These are phyloP conservation scores for Tuber indicum DNA, from an alignment of 495 filamentous ascomycete species.

Conservation along the genomic window DNA sequence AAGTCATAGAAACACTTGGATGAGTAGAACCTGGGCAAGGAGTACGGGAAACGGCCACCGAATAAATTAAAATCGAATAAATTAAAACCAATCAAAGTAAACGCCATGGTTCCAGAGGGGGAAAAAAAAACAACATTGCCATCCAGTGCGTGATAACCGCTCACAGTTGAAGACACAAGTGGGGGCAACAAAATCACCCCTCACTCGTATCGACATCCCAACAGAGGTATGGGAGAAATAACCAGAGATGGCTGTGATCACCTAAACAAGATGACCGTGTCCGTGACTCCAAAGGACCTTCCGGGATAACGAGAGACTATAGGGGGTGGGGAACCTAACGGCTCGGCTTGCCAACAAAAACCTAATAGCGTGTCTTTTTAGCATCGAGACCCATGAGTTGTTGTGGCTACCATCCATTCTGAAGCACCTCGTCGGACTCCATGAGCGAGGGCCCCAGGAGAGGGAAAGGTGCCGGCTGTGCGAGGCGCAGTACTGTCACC, in stretches of 20 bases:
- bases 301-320: background rate
- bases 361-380: conserved; percentile 31
- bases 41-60: background rate
- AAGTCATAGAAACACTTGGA: background rate
- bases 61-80: background rate
- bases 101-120: background rate
- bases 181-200: background rate
- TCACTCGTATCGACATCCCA: background rate
- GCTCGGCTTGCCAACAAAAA: background rate
- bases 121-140: background rate
- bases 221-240: background rate
- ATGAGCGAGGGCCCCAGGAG: conserved; percentile 24
- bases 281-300: background rate
- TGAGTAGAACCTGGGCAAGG: background rate
- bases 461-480: conserved; percentile 25
- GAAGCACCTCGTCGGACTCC: conserved; percentile 30
- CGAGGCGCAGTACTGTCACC: conserved; percentile 20
- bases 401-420: conserved; percentile 35
- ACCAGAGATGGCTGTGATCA: background rate
- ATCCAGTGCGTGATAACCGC: background rate
- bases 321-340: background rate
- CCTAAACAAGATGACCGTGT: background rate
- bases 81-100: background rate
- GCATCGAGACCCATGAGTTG: conserved; percentile 27
- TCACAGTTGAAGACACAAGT: background rate